These are phyloP conservation scores for Zygoascus bituminiphila DNA, from an alignment of 805 yeast genomes.

Conservation along the genomic window DNA sequence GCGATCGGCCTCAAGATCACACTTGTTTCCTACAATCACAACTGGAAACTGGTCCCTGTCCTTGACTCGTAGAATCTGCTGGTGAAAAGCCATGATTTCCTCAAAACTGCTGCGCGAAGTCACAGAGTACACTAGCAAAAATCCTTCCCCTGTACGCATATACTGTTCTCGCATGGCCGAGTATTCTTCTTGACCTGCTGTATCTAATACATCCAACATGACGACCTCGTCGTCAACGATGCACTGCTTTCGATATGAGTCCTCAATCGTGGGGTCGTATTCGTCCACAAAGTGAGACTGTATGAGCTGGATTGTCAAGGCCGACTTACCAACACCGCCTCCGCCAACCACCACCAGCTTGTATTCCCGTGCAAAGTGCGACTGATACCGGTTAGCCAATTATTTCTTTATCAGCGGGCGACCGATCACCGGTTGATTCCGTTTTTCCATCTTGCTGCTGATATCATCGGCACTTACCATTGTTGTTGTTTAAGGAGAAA, in stretches of 20 bases:
- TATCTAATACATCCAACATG: slow-evolving; percentile 81
- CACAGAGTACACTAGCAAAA: slow-evolving; percentile 76
- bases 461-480: not conserved
- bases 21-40: slow-evolving; percentile 87
- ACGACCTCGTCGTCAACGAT: slow-evolving; percentile 72
- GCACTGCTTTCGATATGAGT: slow-evolving; percentile 66
- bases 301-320: slow-evolving; percentile 87
- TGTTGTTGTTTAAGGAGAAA: not conserved
- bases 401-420: too few species aligned
- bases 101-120: slow-evolving; percentile 78
- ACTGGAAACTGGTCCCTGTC: slow-evolving; percentile 49
- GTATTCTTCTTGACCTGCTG: slow-evolving; percentile 98
- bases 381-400: not conserved
- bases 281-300: slow-evolving; percentile 95
- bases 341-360: slow-evolving; percentile 96
- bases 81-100: slow-evolving; percentile 70
- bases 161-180: slow-evolving; percentile 90
- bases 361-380: slow-evolving; percentile 46
- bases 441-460: not conserved
- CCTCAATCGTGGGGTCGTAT: slow-evolving; percentile 95
- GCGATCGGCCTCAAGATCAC: slow-evolving; percentile 68
- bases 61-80: slow-evolving; percentile 66
- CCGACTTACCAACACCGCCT: slow-evolving; percentile 98
- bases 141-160: slow-evolving; percentile 95
- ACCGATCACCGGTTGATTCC: too few species aligned